Evolutionary conservation across 192 early-diverging fungal genomes (phyloP), one percentile per base, ranked within the genome.

Genomic region (Umbelopsis sp.): DNA sequence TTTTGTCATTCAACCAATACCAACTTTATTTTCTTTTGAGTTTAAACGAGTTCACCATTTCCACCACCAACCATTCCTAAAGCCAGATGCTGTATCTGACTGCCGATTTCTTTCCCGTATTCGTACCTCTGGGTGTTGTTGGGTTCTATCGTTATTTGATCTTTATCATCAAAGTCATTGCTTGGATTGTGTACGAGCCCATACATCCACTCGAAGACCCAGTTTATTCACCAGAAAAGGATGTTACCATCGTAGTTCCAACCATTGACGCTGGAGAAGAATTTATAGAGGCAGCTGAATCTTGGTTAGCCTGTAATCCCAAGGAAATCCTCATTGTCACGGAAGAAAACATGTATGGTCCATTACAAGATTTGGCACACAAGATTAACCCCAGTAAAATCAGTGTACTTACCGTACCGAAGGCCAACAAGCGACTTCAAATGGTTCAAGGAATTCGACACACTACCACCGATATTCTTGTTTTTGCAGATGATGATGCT

Each of bases 241-340:
- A 88, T 50, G 87, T 88, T 9, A 88, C 87, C 17, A 88, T 88
- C 52, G 24, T 88, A 29, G 86, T 88, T 10, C 85, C 86, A 7
- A 88, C 87, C 16, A 88, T 88, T 66, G 87, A 88, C 74, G 85
- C 86, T 0, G 87, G 87, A 24, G 86, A 83, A 24, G 86, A 88
- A 68, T 87, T 88, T 76, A 78, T 84, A 38, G 66, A 81, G 38
- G 87, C 87, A 25, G 73, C 87, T 12, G 69, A 72, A 25, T 80
- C 80, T 26, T 88, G 87, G 87, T 74, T 88, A 36, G 71, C 71
- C 11, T 73, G 68, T 72, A 56, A 86, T n/a, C 87, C 87, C 20
- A 84, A 78, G 36, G 85, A 88, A 69, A 81, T 88, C 72, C 80
- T 88, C 36, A 86, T 88, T 62, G 76, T 88, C 31, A 88, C 87